Base-by-base conservation (phyloP, 176 grass and related monocot genomes). In the Oryza australiensis region DNA sequence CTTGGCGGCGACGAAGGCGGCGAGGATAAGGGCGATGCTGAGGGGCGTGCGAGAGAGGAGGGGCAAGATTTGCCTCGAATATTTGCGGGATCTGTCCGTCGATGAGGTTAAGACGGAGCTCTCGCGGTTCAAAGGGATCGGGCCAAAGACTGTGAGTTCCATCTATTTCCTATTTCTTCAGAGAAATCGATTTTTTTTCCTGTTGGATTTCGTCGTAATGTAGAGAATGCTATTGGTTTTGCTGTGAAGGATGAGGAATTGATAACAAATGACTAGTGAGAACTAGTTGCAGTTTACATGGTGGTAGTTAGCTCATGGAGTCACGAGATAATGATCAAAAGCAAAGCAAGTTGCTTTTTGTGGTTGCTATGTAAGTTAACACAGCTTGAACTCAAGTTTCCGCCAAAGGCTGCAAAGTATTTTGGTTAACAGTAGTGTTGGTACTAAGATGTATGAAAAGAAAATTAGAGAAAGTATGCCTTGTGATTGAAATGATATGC, bases 21-120 rank as follows among this genome's bases (percentile, higher is more conserved):
- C 84, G 22, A 86, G 91, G 69, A 92, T 99, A 69, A 85, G 87
- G 89, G 83, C 48, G 68, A 88, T 95, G 45, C 65, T 95, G 73
- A 90, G 66, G 57, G 76, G 85, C 40, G 79, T 99, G 27, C 86
- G 87, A 80, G 91, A 88, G 70, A 88, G 84, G 68, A 88, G 48
- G 64, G 85, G 90, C 12, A 81, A 77, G 6, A 86, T 95, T 74
- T 93, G 96, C 83, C 90, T 98, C 27, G 95, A 98, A 42, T 95
- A 98, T 69, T 71, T 93, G 72, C 71, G 85, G 40, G 77, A 78
- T 1, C 63, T 98, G 65, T 87, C 90, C 0, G 71, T 93, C 41
- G 82, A 90, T 7, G 87, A 91, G 79, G 88, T 98, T 18, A 98
- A 95, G 90, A 80, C 53, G 22, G 92, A 98, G 85, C 89, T 98